Conservation (phyloP, 768 basidiomycete species). For the Coprinopsis sp. region DNA sequence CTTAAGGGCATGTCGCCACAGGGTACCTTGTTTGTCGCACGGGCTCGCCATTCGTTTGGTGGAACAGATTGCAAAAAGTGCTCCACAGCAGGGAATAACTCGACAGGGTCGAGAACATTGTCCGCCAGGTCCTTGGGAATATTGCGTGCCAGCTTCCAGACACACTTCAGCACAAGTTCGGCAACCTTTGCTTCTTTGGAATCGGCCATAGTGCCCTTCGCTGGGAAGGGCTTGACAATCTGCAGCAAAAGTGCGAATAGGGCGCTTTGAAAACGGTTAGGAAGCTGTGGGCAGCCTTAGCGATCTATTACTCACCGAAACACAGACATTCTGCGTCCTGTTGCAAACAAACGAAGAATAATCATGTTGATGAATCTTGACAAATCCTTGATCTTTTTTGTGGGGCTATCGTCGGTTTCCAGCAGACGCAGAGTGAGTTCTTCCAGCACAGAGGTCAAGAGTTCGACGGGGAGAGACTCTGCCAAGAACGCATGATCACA, state of each 20-base stretch:
- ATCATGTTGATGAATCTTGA: constrained; percentile 99
- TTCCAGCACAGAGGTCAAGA: constrained; percentile 81
- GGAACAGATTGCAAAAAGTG: constrained; percentile 90
- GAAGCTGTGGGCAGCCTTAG: constrained; percentile 2
- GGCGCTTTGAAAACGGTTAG: constrained; percentile 38
- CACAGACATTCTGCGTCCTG: constrained; percentile 83
- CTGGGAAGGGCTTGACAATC: constrained; percentile 80
- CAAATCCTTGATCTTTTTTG: constrained; percentile 85
- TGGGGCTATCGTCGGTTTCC: constrained; percentile 85
- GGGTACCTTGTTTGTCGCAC: constrained; percentile 87
- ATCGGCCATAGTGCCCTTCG: constrained; percentile 63
- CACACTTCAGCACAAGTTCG: constrained; percentile 90
- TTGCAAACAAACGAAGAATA: constrained; percentile 87
- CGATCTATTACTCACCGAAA: constrained; percentile 60
- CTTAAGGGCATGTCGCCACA: constrained; percentile 97
- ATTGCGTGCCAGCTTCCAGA: constrained; percentile 96
- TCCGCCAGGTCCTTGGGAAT: constrained; percentile 89
- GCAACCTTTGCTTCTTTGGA: constrained; percentile 86
- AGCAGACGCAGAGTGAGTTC: constrained; percentile 88
- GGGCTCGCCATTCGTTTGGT: constrained; percentile 93
- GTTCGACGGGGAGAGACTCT: constrained; percentile 80
- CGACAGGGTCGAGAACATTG: constrained; percentile 75
- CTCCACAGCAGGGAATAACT: constrained; percentile 89
- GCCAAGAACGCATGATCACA: constrained; percentile 88
- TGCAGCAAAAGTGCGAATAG: constrained; percentile 79